Conservation (phyloP, 441 rosid genomes). For the Viola pubescens region DNA sequence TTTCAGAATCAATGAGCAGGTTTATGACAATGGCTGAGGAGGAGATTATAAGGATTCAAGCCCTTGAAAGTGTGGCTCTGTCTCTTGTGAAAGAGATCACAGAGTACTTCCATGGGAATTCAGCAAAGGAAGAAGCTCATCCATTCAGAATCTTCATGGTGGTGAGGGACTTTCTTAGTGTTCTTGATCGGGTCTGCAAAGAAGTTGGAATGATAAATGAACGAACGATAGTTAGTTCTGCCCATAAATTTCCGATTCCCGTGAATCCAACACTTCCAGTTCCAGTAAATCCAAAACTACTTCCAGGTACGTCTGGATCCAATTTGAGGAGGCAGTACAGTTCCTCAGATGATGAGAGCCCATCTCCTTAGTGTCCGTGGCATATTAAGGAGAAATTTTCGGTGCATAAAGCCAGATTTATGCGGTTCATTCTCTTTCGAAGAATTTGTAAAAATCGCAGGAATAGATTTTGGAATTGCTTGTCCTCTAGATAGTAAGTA, state of each 20-base stretch:
- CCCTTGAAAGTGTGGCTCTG: constrained; percentile 73
- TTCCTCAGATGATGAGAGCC: constrained; percentile 47
- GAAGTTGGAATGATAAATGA: constrained; percentile 78
- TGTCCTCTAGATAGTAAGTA: constrained; percentile 26
- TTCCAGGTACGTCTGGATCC: constrained; percentile 39
- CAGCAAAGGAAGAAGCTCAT: constrained; percentile 91
- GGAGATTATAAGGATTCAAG: constrained; percentile 75
- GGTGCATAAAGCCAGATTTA: constrained; percentile 19
- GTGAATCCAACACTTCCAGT: constrained; percentile 43
- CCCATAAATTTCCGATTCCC: constrained; percentile 70
- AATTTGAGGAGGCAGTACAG: constrained; percentile 34
- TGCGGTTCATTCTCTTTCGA: constrained; percentile 28
- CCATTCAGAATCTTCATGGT: constrained; percentile 96
- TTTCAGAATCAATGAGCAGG: constrained; percentile 63
- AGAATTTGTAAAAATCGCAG: constrained; percentile 37
- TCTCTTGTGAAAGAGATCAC: constrained; percentile 88
- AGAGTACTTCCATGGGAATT: constrained; percentile 92
- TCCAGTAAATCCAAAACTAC: constrained; percentile 27
- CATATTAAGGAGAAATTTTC: constrained; percentile 11
- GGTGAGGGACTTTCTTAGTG: constrained; percentile 73
- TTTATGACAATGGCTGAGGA: constrained; percentile 64
- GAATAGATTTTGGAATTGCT: constrained; percentile 31
- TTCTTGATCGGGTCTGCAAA: constrained; percentile 86
- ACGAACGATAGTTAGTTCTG: constrained; percentile 72
- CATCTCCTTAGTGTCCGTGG: constrained; percentile 30